A percentile compares a stretch with the other conserved stretches of the same genome.
These are phyloP conservation scores for Ogataea angusta DNA, from an alignment of 805 yeast species.

Conservation along the genomic window DNA sequence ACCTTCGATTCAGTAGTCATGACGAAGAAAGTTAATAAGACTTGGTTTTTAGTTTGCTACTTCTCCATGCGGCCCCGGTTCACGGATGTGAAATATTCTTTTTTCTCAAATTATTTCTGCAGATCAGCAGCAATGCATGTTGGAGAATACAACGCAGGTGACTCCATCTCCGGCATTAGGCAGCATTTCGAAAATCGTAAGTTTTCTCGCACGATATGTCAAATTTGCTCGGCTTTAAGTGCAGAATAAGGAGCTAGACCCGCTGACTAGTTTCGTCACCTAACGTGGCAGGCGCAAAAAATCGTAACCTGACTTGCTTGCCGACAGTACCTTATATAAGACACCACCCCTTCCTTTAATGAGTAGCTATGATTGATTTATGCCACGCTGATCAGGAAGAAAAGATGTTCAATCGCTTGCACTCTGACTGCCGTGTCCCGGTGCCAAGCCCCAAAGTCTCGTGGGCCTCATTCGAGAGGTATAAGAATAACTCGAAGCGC, in stretches of 20 bases:
- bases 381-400: conserved; percentile 11
- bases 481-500: conserved; percentile 16
- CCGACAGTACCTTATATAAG: too few species aligned
- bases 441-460: conserved; percentile 10
- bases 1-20: conserved; percentile 19
- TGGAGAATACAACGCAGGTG: neutral
- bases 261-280: neutral
- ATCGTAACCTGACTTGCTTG: neutral
- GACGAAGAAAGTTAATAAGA: neutral
- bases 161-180: neutral
- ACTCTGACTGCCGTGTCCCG: neutral
- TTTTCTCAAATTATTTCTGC: neutral
- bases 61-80: conserved; percentile 12
- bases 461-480: conserved; percentile 26
- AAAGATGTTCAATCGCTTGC: conserved; percentile 6
- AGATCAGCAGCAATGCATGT: neutral
- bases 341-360: too few species aligned
- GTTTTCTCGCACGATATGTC: too few species aligned
- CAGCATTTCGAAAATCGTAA: neutral
- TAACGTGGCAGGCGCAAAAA: neutral
- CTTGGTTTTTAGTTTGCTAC: conserved; percentile 4
- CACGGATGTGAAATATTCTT: neutral
- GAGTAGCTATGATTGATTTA: neutral
- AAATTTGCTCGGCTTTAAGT: too few species aligned
- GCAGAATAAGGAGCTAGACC: too few species aligned